Evolutionary conservation across 1,139 yeast species (phyloP).

Genomic region (Candida sp.): DNA sequence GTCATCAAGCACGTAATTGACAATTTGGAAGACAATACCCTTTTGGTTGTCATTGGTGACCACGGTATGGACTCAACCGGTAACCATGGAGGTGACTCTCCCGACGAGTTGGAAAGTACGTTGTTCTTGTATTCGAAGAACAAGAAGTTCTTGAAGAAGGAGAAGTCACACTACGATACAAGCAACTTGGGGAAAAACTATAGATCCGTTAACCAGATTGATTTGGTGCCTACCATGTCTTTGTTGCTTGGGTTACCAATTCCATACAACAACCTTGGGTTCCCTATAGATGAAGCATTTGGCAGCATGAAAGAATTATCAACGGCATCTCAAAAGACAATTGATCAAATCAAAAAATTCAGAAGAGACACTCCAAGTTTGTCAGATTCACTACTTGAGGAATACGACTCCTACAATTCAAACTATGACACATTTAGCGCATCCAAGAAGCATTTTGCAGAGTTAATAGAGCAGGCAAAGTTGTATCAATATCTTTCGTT

Average conservation of each 20-base stretch:
- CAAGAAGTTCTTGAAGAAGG: slow-evolving; percentile 30
- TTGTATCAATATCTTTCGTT: slow-evolving; percentile 63
- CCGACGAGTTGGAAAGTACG: slow-evolving; percentile 84
- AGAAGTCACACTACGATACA: slow-evolving; percentile 44
- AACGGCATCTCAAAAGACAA: slow-evolving; percentile 50
- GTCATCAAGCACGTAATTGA: slow-evolving; percentile 59
- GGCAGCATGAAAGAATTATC: slow-evolving; percentile 37
- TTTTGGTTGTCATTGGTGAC: slow-evolving; percentile 90
- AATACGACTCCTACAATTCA: slow-evolving; percentile 4
- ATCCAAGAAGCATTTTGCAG: slow-evolving; percentile 14
- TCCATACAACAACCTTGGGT: slow-evolving; percentile 91
- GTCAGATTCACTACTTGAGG: slow-evolving; percentile 33
- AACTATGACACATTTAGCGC: slow-evolving; percentile 19
- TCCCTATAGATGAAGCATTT: slow-evolving; percentile 81
- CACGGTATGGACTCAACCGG: slow-evolving; percentile 98
- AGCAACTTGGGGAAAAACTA: slow-evolving; percentile 51
- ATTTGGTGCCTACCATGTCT: slow-evolving; percentile 86
- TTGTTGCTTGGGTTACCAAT: slow-evolving; percentile 85
- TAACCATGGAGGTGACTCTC: slow-evolving; percentile 96
- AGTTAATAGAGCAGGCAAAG: slow-evolving; percentile 33
- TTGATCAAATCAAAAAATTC: slow-evolving; percentile 62
- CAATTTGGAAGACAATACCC: slow-evolving; percentile 72
- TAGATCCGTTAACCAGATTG: slow-evolving; percentile 83
- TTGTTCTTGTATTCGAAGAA: slow-evolving; percentile 80
- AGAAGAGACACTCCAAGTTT: slow-evolving; percentile 32